Base-by-base conservation (phyloP, 2,329 filamentous ascomycete genomes). In the Stagonosporopsis vannaccii region DNA sequence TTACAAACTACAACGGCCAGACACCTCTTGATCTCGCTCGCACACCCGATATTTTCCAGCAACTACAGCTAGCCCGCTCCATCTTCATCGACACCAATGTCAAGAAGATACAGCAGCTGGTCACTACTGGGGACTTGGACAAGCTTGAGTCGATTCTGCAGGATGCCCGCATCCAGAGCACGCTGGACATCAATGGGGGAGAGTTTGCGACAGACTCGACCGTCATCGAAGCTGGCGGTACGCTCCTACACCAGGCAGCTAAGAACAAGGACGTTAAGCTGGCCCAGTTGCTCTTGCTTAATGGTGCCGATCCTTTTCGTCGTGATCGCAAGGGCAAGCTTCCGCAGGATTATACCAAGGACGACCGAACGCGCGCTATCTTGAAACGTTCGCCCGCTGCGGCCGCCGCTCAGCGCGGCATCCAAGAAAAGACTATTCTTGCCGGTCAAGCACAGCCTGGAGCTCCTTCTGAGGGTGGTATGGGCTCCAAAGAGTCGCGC, bases 361-460 rank as follows among this genome's bases (percentile, higher is more conserved):
- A 99, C 74, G 95, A 99, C 70, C 86, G 86, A 57, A 97, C 92
- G 15, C 87, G 89, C 56, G 87, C 90, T 9, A 94, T 99, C 70
- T 80, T 99, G 43, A 99, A 98, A 79, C 91, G 89, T 69, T 98
- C 94, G 0, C 95, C 95, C 6, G 95, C 95, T 12, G 95, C 95
- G 6, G 92, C 95, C 7, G 93, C 92, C 13, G 95, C 95, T 1
- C 95, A 98, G 77, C 86, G 94, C 51, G 93, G 92, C 33, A 97
- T 99, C 32, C 95, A 99, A 76, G 95, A 99, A 77, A 97, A 95
- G 80, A 95, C 93, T 0, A 96, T 99, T 3, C 84, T 99, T 15
- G 94, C 92, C 1, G 91, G 90, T 57, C 89, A 73, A 59, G 82
- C 82, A 6, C 78, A 82, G 8, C 80, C 85, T 23, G 81, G 87